Base-by-base conservation (phyloP, 129 eudicot genomes). In the Centella asiatica region DNA sequence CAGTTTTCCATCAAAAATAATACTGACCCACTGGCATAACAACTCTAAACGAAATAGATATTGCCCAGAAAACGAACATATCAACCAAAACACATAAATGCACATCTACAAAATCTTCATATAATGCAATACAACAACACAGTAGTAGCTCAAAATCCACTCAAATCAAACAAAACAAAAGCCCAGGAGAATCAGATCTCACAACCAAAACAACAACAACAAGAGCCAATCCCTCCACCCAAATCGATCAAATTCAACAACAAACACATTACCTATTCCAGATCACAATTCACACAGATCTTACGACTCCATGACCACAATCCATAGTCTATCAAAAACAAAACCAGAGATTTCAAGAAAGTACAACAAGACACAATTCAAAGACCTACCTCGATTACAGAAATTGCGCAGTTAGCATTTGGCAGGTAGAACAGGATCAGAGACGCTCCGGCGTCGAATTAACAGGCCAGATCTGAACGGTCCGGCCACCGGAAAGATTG, bases 401-500 rank as follows among this genome's bases (percentile, higher is more conserved):
- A 72, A 75, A 60, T 63, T 40, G 32, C 40, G 34, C 2, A 10
- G 33, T 52, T 34, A 66, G 60, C 4, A 37, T 32, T 42, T 42
- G 47, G 17, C 47, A 42, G 47, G 18, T 42, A 42, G 4, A 12
- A 42, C 11, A 42, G 18, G n/a, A 42, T 15, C 19, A n/a, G n/a
- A 42, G 18, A 15, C 17, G 3, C 47, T 5, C 47, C 19, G 47
- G 47, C 19, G 5, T 17, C 15, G 27, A 48, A 48, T 5, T 48
- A 10, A 15, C 46, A 48, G n/a, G 23, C 54, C 51, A 44, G 80
- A 76, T 70, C 76, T 76, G 81, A 26, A 25, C 57, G 46, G 42
- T 37, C 65, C 60, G 55, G 70, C 52, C 20, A 70, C 69, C 60
- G 69, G 22, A 32, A n/a, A n/a, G n/a, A 65, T 6, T 42, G 1